These are phyloP conservation scores for Lupinus albus DNA, from an alignment of 306 rosid genomes.

Conservation along the genomic window DNA sequence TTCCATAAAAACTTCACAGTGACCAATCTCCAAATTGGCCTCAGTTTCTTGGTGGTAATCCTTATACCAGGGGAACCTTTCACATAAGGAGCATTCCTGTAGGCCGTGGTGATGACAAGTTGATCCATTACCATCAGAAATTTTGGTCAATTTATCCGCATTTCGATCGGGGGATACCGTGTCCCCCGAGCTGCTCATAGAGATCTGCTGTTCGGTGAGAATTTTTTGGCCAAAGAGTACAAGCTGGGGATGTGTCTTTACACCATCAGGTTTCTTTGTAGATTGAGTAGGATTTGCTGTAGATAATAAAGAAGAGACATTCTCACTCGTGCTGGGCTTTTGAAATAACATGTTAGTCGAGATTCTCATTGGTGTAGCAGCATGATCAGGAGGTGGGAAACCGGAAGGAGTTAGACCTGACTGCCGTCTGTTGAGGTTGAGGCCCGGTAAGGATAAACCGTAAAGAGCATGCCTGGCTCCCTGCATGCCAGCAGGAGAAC, in stretches of 20 bases:
- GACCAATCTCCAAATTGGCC: conserved; percentile 59
- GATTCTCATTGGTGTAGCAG: conserved; percentile 51
- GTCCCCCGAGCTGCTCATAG: conserved; percentile 68
- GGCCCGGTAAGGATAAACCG: conserved; percentile 70
- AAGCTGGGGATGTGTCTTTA: conserved; percentile 61
- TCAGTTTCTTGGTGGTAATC: conserved; percentile 56
- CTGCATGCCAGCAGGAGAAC: conserved; percentile 99
- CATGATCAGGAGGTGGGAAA: conserved; percentile 52
- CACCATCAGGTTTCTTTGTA: conserved; percentile 52
- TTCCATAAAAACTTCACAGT: conserved; percentile 78
- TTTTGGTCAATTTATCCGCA: conserved; percentile 49
- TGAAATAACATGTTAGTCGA: conserved; percentile 45
- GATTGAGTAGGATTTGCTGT: conserved; percentile 60
- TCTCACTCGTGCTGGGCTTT: conserved; percentile 64
- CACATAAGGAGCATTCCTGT: conserved; percentile 57
- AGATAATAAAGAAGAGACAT: conserved; percentile 65
- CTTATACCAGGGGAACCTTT: conserved; percentile 60
- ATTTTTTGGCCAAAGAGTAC: conserved; percentile 82
- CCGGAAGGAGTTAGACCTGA: conserved; percentile 61
- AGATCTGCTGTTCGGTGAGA: conserved; percentile 74
- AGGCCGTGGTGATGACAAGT: conserved; percentile 53
- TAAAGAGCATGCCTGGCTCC: conserved; percentile 99
- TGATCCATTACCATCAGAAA: conserved; percentile 57
- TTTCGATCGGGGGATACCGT: conserved; percentile 79
- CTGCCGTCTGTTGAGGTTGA: conserved; percentile 70